Evolutionary conservation across 805 yeast species (phyloP).

Genomic region (Ogataea paraovalis): DNA sequence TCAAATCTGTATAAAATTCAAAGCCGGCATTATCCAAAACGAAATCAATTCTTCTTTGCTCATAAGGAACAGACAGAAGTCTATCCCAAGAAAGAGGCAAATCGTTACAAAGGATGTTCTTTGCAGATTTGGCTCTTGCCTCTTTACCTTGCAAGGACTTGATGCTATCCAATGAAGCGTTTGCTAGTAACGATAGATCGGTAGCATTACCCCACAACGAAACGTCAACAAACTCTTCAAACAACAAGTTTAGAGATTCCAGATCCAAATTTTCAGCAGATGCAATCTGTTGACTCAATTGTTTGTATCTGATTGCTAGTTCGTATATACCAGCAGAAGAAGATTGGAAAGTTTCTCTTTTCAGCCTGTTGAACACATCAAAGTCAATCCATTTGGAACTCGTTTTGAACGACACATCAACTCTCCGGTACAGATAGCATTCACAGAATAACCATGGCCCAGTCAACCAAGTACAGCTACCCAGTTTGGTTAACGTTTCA

Average conservation of each 20-base stretch:
- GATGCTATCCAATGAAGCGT: conserved; percentile 85
- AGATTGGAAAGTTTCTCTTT: conserved; percentile 68
- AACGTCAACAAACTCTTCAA: conserved; percentile 80
- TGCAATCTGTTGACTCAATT: conserved; percentile 31
- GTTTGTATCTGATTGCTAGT: conserved; percentile 61
- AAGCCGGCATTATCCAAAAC: conserved; percentile 94
- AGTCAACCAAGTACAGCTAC: conserved; percentile 58
- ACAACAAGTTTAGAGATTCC: conserved; percentile 51
- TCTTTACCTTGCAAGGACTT: conserved; percentile 88
- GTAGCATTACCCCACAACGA: conserved; percentile 99
- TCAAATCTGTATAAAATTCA: conserved; percentile 84
- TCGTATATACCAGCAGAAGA: conserved; percentile 78
- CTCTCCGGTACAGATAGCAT: conserved; percentile 72
- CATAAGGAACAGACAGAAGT: conserved; percentile 27
- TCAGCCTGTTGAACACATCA: conserved; percentile 72
- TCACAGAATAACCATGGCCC: conserved; percentile 93
- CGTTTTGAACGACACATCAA: conserved; percentile 43
- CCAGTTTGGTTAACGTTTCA: conserved; percentile 39
- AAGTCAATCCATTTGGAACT: conserved; percentile 47
- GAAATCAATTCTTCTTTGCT: conserved; percentile 62
- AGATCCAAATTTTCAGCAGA: conserved; percentile 23
- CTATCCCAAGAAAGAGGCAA: conserved; percentile 62
- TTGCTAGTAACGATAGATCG: conserved; percentile 84
- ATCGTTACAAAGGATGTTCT: conserved; percentile 75
- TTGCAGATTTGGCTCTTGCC: conserved; percentile 75